phyloP scores from a whole-genome alignment of 148 eudicot species.

The Pouteria glomerata region DNA sequence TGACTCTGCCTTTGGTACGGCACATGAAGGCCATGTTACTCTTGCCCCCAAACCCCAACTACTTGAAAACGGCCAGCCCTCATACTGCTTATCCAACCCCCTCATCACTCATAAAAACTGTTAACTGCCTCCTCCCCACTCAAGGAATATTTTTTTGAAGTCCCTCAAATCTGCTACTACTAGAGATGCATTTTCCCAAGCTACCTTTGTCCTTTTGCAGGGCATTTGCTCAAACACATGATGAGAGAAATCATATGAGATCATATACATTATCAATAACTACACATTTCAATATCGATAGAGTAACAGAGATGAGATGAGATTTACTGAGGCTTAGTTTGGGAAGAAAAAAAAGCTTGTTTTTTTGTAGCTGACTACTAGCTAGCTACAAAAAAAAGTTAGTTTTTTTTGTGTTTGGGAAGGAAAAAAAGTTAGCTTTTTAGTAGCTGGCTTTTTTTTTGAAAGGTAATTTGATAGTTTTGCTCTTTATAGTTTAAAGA shows the following conservation, averaged over 20 bases:
- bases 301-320: neutral
- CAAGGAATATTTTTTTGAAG: neutral
- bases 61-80: too few relatives aligned
- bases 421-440: neutral
- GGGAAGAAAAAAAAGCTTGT: too few relatives aligned
- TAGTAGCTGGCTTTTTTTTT: too few relatives aligned
- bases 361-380: too few relatives aligned
- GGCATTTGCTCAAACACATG: neutral
- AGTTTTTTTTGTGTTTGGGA: too few relatives aligned
- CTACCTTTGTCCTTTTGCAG: too few relatives aligned
- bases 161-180: neutral
- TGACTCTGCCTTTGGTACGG: conserved; percentile 32
- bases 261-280: neutral
- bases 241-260: neutral
- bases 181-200: neutral
- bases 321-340: neutral
- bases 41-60: conserved; percentile 30
- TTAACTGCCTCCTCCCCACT: neutral
- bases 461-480: too few relatives aligned
- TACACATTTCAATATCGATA: neutral
- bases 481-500: too few relatives aligned
- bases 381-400: too few relatives aligned
- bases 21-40: conserved; percentile 84
- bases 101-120: conserved; percentile 2
- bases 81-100: neutral